phyloP scores from a whole-genome alignment of 2,329 filamentous ascomycete genomes.

The Scorias spongiosa region DNA sequence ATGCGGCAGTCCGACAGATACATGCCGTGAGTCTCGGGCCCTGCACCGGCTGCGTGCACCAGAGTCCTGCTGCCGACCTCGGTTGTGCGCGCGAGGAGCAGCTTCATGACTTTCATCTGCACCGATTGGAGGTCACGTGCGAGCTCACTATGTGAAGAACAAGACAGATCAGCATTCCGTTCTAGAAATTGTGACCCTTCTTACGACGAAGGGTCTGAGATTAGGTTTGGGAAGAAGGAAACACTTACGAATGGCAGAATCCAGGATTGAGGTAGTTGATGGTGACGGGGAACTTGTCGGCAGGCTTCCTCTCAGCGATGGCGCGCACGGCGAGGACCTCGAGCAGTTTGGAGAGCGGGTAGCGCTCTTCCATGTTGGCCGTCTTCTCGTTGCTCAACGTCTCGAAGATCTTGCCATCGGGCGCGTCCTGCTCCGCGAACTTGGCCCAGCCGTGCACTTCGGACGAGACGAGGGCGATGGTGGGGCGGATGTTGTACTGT shows the following conservation, averaged over 20 bases:
- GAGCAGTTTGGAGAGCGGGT: conserved; percentile 33
- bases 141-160: too few species aligned
- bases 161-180: too few species aligned
- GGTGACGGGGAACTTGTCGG: conserved; percentile 20
- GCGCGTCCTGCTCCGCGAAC: conserved; percentile 23
- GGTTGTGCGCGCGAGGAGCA: conserved; percentile 21
- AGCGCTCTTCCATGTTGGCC: conserved; percentile 26
- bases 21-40: conserved; percentile 24
- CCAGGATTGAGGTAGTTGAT: conserved; percentile 38
- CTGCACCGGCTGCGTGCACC: conserved; percentile 20
- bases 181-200: too few species aligned
- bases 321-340: conserved; percentile 31
- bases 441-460: conserved; percentile 24
- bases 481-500: conserved; percentile 15
- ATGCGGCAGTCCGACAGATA: conserved; percentile 24
- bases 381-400: conserved; percentile 22
- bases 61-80: conserved; percentile 27
- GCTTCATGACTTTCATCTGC: conserved; percentile 5
- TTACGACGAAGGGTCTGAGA: too few species aligned
- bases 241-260: conserved; percentile 29
- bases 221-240: conserved; percentile 6
- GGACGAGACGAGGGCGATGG: conserved; percentile 23
- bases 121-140: too few species aligned
- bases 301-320: conserved; percentile 15
- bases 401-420: conserved; percentile 20